Conservation (phyloP, 352 stramenopile species). For the Phytophthora sansomeana region DNA sequence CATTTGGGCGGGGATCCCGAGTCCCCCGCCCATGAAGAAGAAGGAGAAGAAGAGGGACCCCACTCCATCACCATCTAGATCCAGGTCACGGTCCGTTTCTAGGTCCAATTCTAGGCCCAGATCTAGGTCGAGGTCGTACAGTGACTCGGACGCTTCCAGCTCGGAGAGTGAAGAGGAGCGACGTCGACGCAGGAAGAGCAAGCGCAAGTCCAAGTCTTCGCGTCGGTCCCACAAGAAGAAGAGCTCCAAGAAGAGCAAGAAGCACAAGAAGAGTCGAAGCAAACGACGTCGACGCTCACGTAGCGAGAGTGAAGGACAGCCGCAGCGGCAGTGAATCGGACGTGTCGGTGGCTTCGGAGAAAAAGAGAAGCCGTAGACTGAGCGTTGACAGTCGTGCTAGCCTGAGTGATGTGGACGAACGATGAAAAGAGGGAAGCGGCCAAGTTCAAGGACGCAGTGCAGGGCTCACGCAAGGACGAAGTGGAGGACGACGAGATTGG, state of each 20-base stretch:
- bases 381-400: constrained; percentile 22
- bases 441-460: constrained; percentile 91
- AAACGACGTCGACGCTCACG: constrained; percentile 34
- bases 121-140: constrained; percentile 29
- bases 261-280: constrained; percentile 41
- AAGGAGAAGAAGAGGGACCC: constrained; percentile 49
- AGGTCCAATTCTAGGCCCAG: constrained; percentile 19
- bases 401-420: constrained; percentile 41
- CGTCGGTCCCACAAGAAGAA: constrained; percentile 53
- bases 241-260: constrained; percentile 43
- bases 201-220: constrained; percentile 44
- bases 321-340: constrained; percentile 39
- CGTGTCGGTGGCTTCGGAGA: constrained; percentile 25
- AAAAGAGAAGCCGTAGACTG: constrained; percentile 30
- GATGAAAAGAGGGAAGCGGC: constrained; percentile 79
- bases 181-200: constrained; percentile 47
- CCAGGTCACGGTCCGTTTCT: constrained; percentile 21
- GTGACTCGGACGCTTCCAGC: constrained; percentile 35
- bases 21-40: constrained; percentile 61
- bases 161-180: constrained; percentile 43
- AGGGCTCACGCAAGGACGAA: constrained; percentile 61
- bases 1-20: constrained; percentile 82
- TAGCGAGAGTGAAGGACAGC: constrained; percentile 36
- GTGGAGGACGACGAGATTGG: constrained; percentile 91
- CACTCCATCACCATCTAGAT: constrained; percentile 25